A percentile compares a stretch with the other conserved stretches of the same genome.
Evolutionary conservation across 305 asterid species (phyloP).

Genomic region (Fraxinus sp.): DNA sequence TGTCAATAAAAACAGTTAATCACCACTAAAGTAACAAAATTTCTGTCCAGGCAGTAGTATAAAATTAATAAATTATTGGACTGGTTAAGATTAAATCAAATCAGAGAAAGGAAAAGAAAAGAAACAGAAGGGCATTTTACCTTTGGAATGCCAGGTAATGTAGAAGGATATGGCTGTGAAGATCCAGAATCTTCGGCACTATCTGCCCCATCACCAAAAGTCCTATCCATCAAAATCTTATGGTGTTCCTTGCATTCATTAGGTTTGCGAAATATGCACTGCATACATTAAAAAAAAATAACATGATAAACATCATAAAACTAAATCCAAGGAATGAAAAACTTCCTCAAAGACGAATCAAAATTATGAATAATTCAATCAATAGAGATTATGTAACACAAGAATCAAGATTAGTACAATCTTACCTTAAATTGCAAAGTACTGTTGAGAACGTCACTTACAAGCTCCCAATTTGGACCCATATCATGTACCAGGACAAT

Average conservation of each 20-base stretch:
- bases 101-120: slow-evolving; percentile 6
- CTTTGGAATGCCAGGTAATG: slow-evolving; percentile 94
- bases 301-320: neutral
- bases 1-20: slow-evolving; percentile 8
- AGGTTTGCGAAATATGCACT: slow-evolving; percentile 80
- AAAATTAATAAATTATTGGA: slow-evolving; percentile 1
- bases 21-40: slow-evolving; percentile 18
- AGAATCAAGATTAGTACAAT: slow-evolving; percentile 14
- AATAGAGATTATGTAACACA: slow-evolving; percentile 21
- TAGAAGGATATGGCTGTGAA: slow-evolving; percentile 80
- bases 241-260: slow-evolving; percentile 89
- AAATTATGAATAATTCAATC: slow-evolving; percentile 4
- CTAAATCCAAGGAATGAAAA: neutral
- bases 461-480: slow-evolving; percentile 96
- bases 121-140: slow-evolving; percentile 36
- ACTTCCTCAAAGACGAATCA: neutral
- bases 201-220: slow-evolving; percentile 80
- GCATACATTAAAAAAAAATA: slow-evolving; percentile 18
- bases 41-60: neutral
- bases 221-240: slow-evolving; percentile 55
- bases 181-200: slow-evolving; percentile 94
- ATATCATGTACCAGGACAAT: slow-evolving; percentile 90
- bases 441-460: slow-evolving; percentile 83
- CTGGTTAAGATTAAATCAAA: neutral
- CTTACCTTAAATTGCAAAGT: slow-evolving; percentile 83